These are phyloP conservation scores for Kwoniella sp. DNA, from an alignment of 768 basidiomycete genomes.

Conservation along the genomic window DNA sequence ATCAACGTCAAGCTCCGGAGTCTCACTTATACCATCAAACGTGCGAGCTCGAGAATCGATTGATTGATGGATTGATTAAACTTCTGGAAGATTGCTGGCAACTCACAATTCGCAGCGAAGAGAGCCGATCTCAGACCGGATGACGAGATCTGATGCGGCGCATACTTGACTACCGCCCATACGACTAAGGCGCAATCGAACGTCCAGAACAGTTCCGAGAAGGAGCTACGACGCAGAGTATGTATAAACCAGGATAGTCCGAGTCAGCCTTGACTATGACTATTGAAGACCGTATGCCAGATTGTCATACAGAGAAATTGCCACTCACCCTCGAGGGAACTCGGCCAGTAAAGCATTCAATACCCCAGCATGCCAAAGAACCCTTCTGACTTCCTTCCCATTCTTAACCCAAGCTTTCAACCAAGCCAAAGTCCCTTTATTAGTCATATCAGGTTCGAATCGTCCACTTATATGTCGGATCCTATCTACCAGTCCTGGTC, in stretches of 20 bases:
- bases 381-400: conserved; percentile 29
- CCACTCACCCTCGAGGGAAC: conserved; percentile 41
- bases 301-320: too few relatives aligned
- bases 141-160: conserved; percentile 19
- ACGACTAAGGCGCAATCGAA: conserved; percentile 47
- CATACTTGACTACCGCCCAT: conserved; percentile 48
- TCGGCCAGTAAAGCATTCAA: conserved; percentile 41
- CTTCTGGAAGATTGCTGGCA: too few relatives aligned
- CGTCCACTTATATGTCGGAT: conserved; percentile 40
- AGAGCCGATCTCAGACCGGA: conserved; percentile 28
- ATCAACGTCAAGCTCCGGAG: too few relatives aligned
- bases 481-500: conserved; percentile 41
- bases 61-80: not conserved
- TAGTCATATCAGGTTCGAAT: conserved; percentile 42
- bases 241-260: not conserved
- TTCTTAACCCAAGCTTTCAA: conserved; percentile 38
- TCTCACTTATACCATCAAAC: too few relatives aligned
- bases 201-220: conserved; percentile 45
- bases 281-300: not conserved
- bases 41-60: too few relatives aligned
- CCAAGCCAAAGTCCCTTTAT: conserved; percentile 33
- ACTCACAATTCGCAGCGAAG: conserved; percentile 46
- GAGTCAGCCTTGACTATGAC: not conserved
- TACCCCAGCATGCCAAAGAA: conserved; percentile 43
- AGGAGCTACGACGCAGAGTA: conserved; percentile 17